Evolutionary conservation across 1,139 yeast species (phyloP), one percentile per base, ranked within the genome.

Genomic region (Casaregolazyma lundiana): DNA sequence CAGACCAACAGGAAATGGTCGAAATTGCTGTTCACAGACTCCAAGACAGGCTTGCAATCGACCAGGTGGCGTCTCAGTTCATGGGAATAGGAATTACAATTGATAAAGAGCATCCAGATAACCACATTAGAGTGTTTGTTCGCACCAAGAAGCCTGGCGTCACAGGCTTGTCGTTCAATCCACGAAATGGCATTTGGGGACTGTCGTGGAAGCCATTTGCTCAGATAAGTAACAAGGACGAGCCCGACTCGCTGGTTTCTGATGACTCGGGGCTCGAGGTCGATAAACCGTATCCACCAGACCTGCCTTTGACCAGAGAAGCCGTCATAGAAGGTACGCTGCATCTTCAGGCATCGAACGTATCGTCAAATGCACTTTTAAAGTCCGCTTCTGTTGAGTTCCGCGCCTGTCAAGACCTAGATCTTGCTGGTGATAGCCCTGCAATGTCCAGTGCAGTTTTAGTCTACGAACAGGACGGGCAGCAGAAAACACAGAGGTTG

Each of bases 251-350:
- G 26, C 41, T 43, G 4, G 29, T 45, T 17, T 47, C 53, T 1
- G 46, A 45, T 11, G 44, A 47, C 6, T 18, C 43, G 7, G 48
- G 43, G 5, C 18, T 40, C 9, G 40, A 36, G 16, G 42, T 38
- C 20, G 41, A 49, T 44, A 26, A 44, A 50, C 4, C 48, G 36
- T 32, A 41, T 45, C 38, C 36, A 7, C 45, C 45, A n/a, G 32
- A 35, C 4, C 13, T 7, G 8, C 37, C 32, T 17, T 22, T 32
- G 13, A 19, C 30, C 18, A 34, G 38, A 19, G 58, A 56, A 35
- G 57, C 56, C 8, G 53, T 55, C n/a, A 49, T 56, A 11, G 51
- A 52, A 8, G 60, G 60, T 4, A 38, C 35, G 22, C 48, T 55
- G 17, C 24, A 40, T 5, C 39, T 55, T 3, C 34, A 37, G 11